Evolutionary conservation across 2,329 filamentous ascomycete species (phyloP).

Genomic region (Cladosporium oxysporum): DNA sequence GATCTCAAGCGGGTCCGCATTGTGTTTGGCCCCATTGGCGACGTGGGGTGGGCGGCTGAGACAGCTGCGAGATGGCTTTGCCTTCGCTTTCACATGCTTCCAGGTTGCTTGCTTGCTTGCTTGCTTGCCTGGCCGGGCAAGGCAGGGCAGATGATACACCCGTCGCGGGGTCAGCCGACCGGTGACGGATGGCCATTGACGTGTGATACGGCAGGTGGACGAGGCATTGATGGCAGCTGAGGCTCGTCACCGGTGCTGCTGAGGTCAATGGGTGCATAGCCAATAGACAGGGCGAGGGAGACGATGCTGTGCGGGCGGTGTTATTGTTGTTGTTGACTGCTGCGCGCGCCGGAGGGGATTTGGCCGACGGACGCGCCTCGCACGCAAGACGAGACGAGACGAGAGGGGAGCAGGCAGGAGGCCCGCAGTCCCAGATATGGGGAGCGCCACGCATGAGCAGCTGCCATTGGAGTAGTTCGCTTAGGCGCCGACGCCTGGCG

Average conservation of each 20-base stretch:
- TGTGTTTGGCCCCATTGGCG: constrained; percentile 11
- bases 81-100: constrained; percentile 16
- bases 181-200: constrained; percentile 19
- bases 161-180: constrained; percentile 18
- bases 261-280: not conserved
- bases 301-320: not conserved
- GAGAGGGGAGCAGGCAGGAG: not conserved
- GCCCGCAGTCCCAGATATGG: constrained; percentile 3
- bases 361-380: constrained; percentile 13
- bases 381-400: not conserved
- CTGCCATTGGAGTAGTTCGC: constrained; percentile 10
- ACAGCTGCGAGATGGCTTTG: constrained; percentile 13
- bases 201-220: constrained; percentile 13
- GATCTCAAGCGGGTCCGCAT: constrained; percentile 13
- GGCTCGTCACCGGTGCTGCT: constrained; percentile 8
- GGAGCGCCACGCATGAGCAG: constrained; percentile 5
- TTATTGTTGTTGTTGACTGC: not conserved
- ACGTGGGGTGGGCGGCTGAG: constrained; percentile 17
- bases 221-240: constrained; percentile 16
- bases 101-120: not conserved
- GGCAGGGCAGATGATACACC: constrained; percentile 11
- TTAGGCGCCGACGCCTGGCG: constrained; percentile 6
- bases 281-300: not conserved
- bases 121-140: not conserved
- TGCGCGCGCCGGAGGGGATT: constrained; percentile 12